These are phyloP conservation scores for Cyberlindnera japonica DNA, from an alignment of 805 yeast genomes.

Conservation along the genomic window DNA sequence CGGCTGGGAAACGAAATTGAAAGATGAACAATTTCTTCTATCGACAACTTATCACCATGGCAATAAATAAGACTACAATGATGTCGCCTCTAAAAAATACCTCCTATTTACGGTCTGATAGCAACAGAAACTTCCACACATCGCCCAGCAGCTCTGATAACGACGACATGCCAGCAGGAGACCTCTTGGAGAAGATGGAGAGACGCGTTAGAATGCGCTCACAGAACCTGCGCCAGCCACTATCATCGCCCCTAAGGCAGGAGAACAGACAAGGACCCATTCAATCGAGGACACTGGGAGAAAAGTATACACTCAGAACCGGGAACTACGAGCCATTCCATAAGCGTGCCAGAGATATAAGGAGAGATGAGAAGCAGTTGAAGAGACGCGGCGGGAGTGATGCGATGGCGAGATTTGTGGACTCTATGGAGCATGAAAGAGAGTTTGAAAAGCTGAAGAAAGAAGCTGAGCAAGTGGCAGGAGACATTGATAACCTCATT, in stretches of 20 bases:
- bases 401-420: constrained; percentile 20
- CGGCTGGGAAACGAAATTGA: not conserved
- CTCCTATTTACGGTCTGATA: not conserved
- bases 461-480: constrained; percentile 14
- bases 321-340: constrained; percentile 21
- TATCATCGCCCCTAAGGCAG: constrained; percentile 15
- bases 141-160: not conserved
- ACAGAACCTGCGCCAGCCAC: constrained; percentile 9
- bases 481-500: constrained; percentile 6
- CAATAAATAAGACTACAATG: not conserved
- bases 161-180: constrained; percentile 3
- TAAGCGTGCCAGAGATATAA: constrained; percentile 9
- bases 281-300: constrained; percentile 12
- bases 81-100: not conserved
- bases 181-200: constrained; percentile 7
- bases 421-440: constrained; percentile 12
- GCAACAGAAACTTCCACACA: not conserved
- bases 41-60: not conserved
- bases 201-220: constrained; percentile 3
- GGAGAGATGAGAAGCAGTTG: constrained; percentile 15
- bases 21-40: not conserved
- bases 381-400: constrained; percentile 22
- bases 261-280: constrained; percentile 1
- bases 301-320: constrained; percentile 24
- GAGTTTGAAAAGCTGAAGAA: constrained; percentile 2